These are phyloP conservation scores for Taxawa tesnikishii DNA, from an alignment of 2,329 filamentous ascomycete genomes.

Conservation along the genomic window DNA sequence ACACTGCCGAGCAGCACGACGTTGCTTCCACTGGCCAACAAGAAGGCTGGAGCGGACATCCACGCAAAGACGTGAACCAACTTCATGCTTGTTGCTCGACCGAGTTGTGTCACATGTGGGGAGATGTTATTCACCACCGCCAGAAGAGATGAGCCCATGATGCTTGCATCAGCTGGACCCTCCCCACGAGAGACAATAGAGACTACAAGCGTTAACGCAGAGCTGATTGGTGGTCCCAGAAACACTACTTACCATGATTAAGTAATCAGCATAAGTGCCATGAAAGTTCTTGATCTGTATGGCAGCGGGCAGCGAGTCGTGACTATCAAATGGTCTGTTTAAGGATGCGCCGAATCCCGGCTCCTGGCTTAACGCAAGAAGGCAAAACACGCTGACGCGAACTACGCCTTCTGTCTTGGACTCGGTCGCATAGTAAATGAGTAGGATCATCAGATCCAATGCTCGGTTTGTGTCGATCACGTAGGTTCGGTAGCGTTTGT, in stretches of 20 bases:
- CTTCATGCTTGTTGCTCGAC: constrained; percentile 62
- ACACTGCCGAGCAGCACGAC: constrained; percentile 69
- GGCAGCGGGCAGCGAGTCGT: constrained; percentile 71
- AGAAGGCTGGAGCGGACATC: constrained; percentile 86
- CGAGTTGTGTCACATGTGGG: constrained; percentile 68
- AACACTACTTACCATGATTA: constrained; percentile 68
- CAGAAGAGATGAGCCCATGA: constrained; percentile 77
- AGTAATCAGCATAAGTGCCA: constrained; percentile 85
- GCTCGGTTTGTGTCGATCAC: constrained; percentile 91
- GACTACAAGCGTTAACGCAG: constrained; percentile 14
- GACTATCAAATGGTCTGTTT: constrained; percentile 77
- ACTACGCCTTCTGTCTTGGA: constrained; percentile 87
- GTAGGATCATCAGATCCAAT: constrained; percentile 82
- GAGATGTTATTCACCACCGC: constrained; percentile 91
- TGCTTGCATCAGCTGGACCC: constrained; percentile 39
- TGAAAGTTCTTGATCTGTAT: constrained; percentile 76
- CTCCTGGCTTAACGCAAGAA: constrained; percentile 92
- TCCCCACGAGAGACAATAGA: constrained; percentile 23
- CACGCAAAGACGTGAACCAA: constrained; percentile 78
- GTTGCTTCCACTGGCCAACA: constrained; percentile 86
- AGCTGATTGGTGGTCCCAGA: background rate
- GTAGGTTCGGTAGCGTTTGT: constrained; percentile 91
- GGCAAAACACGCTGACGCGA: constrained; percentile 91
- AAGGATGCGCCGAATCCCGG: constrained; percentile 79
- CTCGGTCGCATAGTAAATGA: constrained; percentile 86